These are phyloP conservation scores for Coelastrella sp. DNA, from an alignment of 139 green algal genomes.

Conservation along the genomic window DNA sequence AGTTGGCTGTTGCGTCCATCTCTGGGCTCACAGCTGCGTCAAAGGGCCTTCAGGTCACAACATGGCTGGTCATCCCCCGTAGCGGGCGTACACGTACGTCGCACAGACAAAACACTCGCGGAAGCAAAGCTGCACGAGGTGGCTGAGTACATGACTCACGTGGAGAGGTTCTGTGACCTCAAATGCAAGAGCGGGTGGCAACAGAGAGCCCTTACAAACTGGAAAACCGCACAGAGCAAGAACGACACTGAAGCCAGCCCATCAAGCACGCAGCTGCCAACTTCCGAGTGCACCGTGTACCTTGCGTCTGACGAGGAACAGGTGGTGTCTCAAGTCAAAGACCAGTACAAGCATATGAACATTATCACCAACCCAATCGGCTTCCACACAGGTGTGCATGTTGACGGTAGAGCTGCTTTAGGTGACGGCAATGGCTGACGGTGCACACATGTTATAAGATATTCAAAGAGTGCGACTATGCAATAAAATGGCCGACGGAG, in stretches of 20 bases:
- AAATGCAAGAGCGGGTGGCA: slow-evolving; percentile 35
- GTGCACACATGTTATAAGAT: no score
- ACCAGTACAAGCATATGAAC: slow-evolving; percentile 41
- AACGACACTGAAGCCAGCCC: background rate
- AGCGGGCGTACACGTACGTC: slow-evolving; percentile 32
- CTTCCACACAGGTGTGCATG: background rate
- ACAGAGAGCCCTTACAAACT: background rate
- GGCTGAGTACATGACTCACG: slow-evolving; percentile 39
- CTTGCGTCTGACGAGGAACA: slow-evolving; percentile 12
- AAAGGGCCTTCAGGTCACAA: background rate
- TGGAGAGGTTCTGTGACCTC: slow-evolving; percentile 35
- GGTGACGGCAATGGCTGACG: background rate
- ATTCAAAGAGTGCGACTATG: no score
- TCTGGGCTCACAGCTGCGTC: background rate
- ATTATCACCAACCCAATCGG: slow-evolving; percentile 22
- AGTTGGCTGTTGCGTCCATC: slow-evolving; percentile 39
- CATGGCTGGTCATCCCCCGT: background rate
- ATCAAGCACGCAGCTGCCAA: no score
- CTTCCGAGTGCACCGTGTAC: slow-evolving; percentile 29
- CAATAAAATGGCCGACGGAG: no score
- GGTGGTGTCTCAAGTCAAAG: background rate
- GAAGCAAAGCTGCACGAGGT: slow-evolving; percentile 12
- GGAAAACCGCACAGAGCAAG: background rate
- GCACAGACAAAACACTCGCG: slow-evolving; percentile 21
- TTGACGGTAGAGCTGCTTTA: background rate